Conservation (phyloP, 2,329 filamentous ascomycete genomes). For the Aspergillus sp. region DNA sequence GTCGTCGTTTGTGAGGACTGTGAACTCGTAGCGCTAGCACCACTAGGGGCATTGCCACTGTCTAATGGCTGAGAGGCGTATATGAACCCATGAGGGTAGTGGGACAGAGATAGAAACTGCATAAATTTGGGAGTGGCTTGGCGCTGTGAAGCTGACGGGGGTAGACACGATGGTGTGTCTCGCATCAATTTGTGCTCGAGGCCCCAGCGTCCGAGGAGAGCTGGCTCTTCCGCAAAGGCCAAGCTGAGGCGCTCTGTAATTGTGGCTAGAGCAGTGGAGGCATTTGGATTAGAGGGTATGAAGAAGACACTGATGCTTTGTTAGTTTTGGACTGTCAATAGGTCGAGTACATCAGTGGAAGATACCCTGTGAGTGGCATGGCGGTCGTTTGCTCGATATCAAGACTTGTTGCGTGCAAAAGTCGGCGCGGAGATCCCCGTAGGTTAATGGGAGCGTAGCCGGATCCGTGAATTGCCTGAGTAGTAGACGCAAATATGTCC, state of each 20-base stretch:
- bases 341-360: neutral
- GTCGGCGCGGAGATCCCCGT: neutral
- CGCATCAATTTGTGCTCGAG: conserved; percentile 50
- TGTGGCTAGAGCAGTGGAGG: conserved; percentile 39
- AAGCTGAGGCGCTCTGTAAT: conserved; percentile 46
- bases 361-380: conserved; percentile 44
- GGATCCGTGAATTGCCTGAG: neutral
- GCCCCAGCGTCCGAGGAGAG: conserved; percentile 44
- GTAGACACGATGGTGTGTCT: conserved; percentile 47
- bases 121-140: conserved; percentile 42
- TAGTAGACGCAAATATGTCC: neutral
- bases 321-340: conserved; percentile 11
- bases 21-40: conserved; percentile 6
- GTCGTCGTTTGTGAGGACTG: conserved; percentile 8
- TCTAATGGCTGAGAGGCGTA: conserved; percentile 41
- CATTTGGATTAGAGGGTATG: conserved; percentile 46
- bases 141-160: conserved; percentile 37
- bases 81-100: conserved; percentile 48
- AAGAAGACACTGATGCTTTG: conserved; percentile 44
- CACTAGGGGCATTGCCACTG: conserved; percentile 5
- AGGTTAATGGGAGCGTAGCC: neutral
- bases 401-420: neutral
- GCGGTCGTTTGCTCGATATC: conserved; percentile 4
- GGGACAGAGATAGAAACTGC: conserved; percentile 48
- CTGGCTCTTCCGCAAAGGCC: conserved; percentile 39